Base-by-base conservation (phyloP, 1,284 basidiomycete species). In the Ganoderma resinaceum region DNA sequence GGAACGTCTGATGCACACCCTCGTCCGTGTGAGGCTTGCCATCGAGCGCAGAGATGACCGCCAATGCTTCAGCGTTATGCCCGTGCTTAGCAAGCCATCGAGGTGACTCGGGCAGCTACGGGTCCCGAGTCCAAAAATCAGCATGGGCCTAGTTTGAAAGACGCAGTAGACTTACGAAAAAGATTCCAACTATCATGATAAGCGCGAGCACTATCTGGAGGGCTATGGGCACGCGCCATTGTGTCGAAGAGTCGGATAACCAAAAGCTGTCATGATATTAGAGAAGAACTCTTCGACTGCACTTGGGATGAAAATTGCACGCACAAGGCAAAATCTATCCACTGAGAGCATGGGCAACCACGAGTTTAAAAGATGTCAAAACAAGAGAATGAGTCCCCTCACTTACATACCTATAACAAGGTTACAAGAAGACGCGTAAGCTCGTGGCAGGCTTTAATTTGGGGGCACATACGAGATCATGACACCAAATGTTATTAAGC, bases 171-270 rank as follows among this genome's bases (percentile, higher is more conserved):
- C 87, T 72, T 74, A 90, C 86, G 74, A 89, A 86, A 35, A 78
- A 78, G 29, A 92, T 87, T 18, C 84, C 84, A 67, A 82, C 70
- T 60, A 91, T 82, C 83, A 92, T 88, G 57, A 91, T 79, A 7
- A 89, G 66, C 2, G 90, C 90, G 62, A 93, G 85, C 9, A 88
- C 62, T 62, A 89, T 88, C 75, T 93, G 91, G 46, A 93, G 80
- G 1, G 88, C 87, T 55, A 93, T 86, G 1, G 91, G 91, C n/a
- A 88, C 87, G 65, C 90, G 80, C 91, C 90, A 92, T 76, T 91
- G 88, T 0, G 87, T 86, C 20, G 87, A 87, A 18, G 86, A 87
- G 14, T 73, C 78, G 37, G 80, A 78, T 14, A 81, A 79, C 85
- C 85, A 88, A 74, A 85, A 89, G 60, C 86, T 88, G 2, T 16